Conservation (phyloP, 306 rosid species). For the Prunus mume region DNA sequence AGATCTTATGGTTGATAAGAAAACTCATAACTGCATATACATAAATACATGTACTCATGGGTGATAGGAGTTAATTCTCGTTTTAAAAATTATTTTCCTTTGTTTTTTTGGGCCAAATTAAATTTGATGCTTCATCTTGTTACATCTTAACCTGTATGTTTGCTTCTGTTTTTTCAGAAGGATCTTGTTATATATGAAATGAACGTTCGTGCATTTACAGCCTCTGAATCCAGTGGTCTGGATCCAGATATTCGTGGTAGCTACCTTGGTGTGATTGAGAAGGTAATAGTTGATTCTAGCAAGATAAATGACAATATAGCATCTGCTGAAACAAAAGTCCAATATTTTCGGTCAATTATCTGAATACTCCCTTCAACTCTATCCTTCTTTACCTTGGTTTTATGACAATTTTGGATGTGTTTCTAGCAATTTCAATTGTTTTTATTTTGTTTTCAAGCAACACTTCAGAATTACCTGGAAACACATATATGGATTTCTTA, state of each 20-base stretch:
- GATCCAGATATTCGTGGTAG: constrained; percentile 67
- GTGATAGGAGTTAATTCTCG: constrained; percentile 10
- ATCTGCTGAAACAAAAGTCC: background rate
- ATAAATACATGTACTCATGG: constrained; percentile 2
- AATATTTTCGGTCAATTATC: background rate
- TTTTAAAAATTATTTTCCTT: background rate
- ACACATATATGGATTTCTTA: background rate
- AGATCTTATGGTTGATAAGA: background rate
- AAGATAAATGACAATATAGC: constrained; percentile 1
- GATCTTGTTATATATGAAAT: constrained; percentile 95
- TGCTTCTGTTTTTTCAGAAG: constrained; percentile 55
- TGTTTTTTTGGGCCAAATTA: constrained; percentile 3
- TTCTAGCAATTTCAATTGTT: constrained; percentile 3
- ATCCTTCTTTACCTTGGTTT: constrained; percentile 14
- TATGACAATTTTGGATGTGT: background rate
- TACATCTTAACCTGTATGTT: constrained; percentile 24
- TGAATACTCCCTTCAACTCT: background rate
- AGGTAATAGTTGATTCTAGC: constrained; percentile 50
- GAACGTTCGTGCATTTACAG: constrained; percentile 91
- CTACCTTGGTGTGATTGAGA: constrained; percentile 90
- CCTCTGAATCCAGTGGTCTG: constrained; percentile 78
- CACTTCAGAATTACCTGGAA: background rate
- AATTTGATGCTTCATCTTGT: constrained; percentile 14
- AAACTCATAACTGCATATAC: constrained; percentile 7
- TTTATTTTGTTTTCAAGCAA: background rate